Base-by-base conservation (phyloP, 345 rosid species). In the Firmiana major region DNA sequence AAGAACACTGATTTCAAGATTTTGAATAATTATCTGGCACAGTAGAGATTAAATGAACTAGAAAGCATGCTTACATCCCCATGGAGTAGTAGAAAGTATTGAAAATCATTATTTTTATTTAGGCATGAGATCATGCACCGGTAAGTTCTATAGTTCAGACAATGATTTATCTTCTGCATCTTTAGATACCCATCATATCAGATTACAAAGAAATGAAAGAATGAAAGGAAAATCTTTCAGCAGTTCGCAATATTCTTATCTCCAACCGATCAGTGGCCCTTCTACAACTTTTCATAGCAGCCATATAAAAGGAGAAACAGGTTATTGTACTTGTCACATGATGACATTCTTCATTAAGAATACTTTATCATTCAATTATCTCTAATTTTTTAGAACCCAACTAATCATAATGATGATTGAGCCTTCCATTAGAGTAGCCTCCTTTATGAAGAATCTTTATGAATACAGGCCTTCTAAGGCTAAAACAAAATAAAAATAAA, bases 371-470 rank as follows among this genome's bases (percentile, higher is more conserved):
- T 46, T 79, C 72, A 76, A 79, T 54, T 66, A 68, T 75, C 67
- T 74, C 84, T 79, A 78, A 48, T 9, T 71, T 57, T 57, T 83
- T 76, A 80, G 78, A 82, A 74, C 83, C 80, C 82, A 80, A 73
- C 80, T 73, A 53, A 81, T 46, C 69, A 82, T 69, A 75, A 75
- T 79, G 79, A 85, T 85, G 84, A 86, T 79, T 76, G 80, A 74
- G 78, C 64, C 78, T 80, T 75, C 75, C 59, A 81, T 60, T 60
- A 69, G 26, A 45, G 62, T 60, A 76, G 42, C 73, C 75, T 40
- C 68, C 57, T 24, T 62, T 46, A 38, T 26, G 53, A 81, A 77
- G 78, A 77, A 73, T 78, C 75, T 82, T 74, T 57, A 75, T 53
- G 12, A 77, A 77, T 21, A 64, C 78, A 82, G 62, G 24, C 40